Percentiles rank a stretch among this genome's conserved stretches.
Evolutionary conservation across 441 rosid species (phyloP).

Genomic region (Daphne laureola): DNA sequence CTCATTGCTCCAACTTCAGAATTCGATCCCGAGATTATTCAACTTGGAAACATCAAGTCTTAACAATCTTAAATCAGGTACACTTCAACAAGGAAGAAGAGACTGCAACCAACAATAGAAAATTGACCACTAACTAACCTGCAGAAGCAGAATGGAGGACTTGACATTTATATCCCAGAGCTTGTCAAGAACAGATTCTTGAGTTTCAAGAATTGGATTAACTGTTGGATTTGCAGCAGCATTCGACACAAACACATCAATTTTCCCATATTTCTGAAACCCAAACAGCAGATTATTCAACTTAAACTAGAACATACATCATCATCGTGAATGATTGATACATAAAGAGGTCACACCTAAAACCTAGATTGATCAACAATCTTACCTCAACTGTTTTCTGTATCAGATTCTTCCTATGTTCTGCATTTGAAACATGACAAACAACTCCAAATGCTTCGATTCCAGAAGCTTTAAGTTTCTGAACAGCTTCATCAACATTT

Average conservation of each 20-base stretch:
- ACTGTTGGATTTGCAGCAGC: constrained; percentile 73
- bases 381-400: constrained; percentile 23
- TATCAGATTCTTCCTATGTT: constrained; percentile 62
- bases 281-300: background rate
- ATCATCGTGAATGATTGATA: too few species aligned
- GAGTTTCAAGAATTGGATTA: constrained; percentile 40
- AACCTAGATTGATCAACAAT: too few species aligned
- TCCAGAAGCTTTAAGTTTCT: constrained; percentile 52
- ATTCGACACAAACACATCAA: constrained; percentile 61
- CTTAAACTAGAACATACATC: too few species aligned
- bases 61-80: background rate
- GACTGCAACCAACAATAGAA: background rate
- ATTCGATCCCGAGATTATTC: background rate
- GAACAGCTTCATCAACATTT: constrained; percentile 72
- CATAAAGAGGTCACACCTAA: too few species aligned
- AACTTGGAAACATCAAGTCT: background rate
- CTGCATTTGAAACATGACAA: constrained; percentile 70
- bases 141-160: constrained; percentile 50
- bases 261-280: constrained; percentile 62
- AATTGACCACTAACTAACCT: constrained; percentile 23
- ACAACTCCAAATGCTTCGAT: constrained; percentile 64
- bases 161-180: constrained; percentile 81
- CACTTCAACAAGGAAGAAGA: background rate
- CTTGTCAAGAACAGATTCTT: constrained; percentile 61
- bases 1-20: background rate